Evolutionary conservation across 768 basidiomycete species (phyloP), one percentile per base, ranked within the genome.

Genomic region (Panellus pusillus): DNA sequence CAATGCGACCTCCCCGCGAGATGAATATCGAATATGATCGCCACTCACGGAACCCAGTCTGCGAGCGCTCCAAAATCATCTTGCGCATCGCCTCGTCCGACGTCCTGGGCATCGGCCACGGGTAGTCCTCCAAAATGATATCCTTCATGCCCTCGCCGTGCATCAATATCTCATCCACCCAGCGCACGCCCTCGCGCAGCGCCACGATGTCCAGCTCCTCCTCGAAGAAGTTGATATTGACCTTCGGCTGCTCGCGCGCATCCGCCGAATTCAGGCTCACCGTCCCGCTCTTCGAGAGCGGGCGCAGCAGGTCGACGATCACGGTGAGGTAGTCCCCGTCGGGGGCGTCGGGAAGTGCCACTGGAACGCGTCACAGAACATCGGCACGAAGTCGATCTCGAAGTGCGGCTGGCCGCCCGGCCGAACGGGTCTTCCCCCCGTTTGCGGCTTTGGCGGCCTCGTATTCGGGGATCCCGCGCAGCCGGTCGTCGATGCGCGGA

Each of bases 321-420:
- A 56, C 15, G 11, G 55, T 56, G 27, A 51, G 18, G 40, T 47
- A 56, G 40, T 51, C 55, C 55, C 55, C 12, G 18, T 29, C 18
- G 55, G 32, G 7, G 55, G 55, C 15, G 55, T 56, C 12, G 55
- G 55, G 40, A 56, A 51, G 36, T 56, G 55, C 55, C 55, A 56
- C 40, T 56, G 55, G 55, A 56, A 56, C 32, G 55, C 55, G 40
- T 56, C 54, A 39, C 54, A 50, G 54, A 55, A 55, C 54, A 55
- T 55, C 14, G 54, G 54, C 8, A 55, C 54, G 29, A 55, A 55
- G 32, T 55, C 54, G 35, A 57, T 50, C 45, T 57, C 55, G 35
- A 57, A 57, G 45, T 57, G 55, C 27, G 55, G 50, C 39, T 57
- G 55, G 27, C 55, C 55, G 4, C 3, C 55, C 27, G 50, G 4